Evolutionary conservation across 1,139 yeast species (phyloP), one percentile per base, ranked within the genome.

Genomic region (Taphrina sp.): DNA sequence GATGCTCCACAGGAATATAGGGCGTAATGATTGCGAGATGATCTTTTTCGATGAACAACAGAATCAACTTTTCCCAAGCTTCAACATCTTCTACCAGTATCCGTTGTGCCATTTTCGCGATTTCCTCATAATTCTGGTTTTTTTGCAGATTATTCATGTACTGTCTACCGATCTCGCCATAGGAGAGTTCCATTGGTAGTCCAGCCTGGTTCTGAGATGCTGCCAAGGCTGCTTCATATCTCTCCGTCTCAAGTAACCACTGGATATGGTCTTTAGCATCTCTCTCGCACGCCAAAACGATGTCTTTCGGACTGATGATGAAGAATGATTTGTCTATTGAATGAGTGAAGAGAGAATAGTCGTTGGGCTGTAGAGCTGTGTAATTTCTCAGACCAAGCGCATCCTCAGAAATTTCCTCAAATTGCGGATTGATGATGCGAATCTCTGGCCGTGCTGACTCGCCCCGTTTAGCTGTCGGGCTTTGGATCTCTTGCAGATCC

Each of bases 351-450:
- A 90, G 69, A 60, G 79, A 81, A 64, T 84, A 86, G 66, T 92
- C 97, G 67, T 90, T 90, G 24, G 86, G 74, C 0, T 95, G 92
- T 33, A 88, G 70, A 23, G 76, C 74, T 38, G 79, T 76, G 47
- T 74, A 78, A 45, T 80, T 78, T 53, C 76, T 78, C 58, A 89
- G 70, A 0, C 85, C 81, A 5, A 92, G 75, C 65, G 85, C 95
- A 68, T 92, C 96, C 36, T 84, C 90, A 59, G 85, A 83, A n/a
- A 79, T 76, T 56, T 87, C 95, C 58, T 80, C 85, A 3, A 94
- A 89, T 7, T 81, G 78, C 1, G 74, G 66, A 2, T 83, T 74
- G 65, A 87, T 71, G 3, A 90, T 73, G 60, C 83, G 79, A 26
- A 92, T 69, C 61, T 89, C 96, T 0, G 97, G 96, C 2, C 57